A percentile compares a stretch with the other conserved stretches of the same genome.
Evolutionary conservation across 73 alveolate species (phyloP).

Genomic region (Paramecium tetraurelia): DNA sequence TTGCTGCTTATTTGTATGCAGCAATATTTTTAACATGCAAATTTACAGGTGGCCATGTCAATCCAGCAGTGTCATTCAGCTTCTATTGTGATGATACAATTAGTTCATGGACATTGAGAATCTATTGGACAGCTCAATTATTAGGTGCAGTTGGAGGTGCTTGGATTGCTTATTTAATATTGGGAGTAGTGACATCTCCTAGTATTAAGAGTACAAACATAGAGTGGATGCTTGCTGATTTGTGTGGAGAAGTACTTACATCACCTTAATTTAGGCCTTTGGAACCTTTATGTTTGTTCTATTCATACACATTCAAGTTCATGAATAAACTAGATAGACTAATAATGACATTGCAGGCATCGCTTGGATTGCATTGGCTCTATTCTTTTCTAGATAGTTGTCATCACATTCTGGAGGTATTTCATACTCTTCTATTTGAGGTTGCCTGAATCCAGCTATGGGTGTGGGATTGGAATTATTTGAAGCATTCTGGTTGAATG

Average conservation of each 20-base stretch:
- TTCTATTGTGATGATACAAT: slow-evolving; percentile 48
- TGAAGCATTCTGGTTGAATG: slow-evolving; percentile 44
- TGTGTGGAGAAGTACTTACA: not conserved
- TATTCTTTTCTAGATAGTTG: slow-evolving; percentile 11
- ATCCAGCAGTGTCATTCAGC: slow-evolving; percentile 49
- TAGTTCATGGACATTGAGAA: slow-evolving; percentile 46
- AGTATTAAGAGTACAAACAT: not conserved
- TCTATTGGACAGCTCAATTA: slow-evolving; percentile 16
- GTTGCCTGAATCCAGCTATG: slow-evolving; percentile 46
- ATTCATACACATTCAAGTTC: slow-evolving; percentile 31
- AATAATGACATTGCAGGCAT: slow-evolving; percentile 41
- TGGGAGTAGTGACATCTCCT: slow-evolving; percentile 33
- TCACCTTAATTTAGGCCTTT: not conserved
- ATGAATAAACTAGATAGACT: slow-evolving; percentile 7
- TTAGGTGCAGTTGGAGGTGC: slow-evolving; percentile 50
- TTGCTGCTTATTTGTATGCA: slow-evolving; percentile 22
- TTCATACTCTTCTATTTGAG: not conserved
- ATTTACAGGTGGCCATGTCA: slow-evolving; percentile 51
- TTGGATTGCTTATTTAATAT: slow-evolving; percentile 12
- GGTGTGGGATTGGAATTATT: slow-evolving; percentile 50
- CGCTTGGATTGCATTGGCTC: not conserved
- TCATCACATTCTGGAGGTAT: slow-evolving; percentile 52
- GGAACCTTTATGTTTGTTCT: slow-evolving; percentile 44
- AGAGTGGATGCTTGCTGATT: slow-evolving; percentile 42
- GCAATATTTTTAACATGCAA: slow-evolving; percentile 28